Evolutionary conservation across 1,284 basidiomycete genomes (phyloP), one percentile per base, ranked within the genome.

Genomic region (Tilletia horrida): DNA sequence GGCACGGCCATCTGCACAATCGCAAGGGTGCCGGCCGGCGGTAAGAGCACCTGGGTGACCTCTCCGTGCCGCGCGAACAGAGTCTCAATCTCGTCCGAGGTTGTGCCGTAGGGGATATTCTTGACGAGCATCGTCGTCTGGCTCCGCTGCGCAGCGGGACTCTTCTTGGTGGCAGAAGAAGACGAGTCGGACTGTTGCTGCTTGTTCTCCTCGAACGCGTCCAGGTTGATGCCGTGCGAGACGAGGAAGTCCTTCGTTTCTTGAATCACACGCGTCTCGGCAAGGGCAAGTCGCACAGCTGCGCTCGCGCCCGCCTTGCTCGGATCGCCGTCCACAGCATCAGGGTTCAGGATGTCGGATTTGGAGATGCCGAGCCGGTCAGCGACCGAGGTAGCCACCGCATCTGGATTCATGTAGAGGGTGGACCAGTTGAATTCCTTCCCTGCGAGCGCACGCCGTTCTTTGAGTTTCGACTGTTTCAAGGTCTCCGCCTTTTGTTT

Each of bases 401-500:
- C 91, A 79, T 95, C 92, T 71, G 90, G 93, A 85, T 96, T 97
- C 92, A 97, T 95, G 81, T 95, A 97, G 70, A 97, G 82, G 85
- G 92, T 91, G 57, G 89, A 89, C 95, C 95, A 98, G 82, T 95
- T 96, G 79, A 97, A 94, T 70, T 92, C 92, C 73, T 89, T 89
- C 43, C 89, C 88, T 6, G 90, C 89, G 29, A 84, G 85, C 16
- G 88, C 85, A 81, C 91, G 95, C 71, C 88, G 85, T 81, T 90
- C 89, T 50, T 87, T 83, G 50, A 83, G 81, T 3, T 83, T 86
- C 16, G 87, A 85, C 70, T 86, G 86, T 74, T 91, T 90, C 50
- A 81, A 67, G 16, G 79, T 74, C 18, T 65, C 44, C 29, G 13
- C 8, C 55, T 59, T 59, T 29, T 59, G 27, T 23, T 52, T 25